phyloP scores from a whole-genome alignment of 1,139 yeast genomes.

The Insectozyma bohioensis region DNA sequence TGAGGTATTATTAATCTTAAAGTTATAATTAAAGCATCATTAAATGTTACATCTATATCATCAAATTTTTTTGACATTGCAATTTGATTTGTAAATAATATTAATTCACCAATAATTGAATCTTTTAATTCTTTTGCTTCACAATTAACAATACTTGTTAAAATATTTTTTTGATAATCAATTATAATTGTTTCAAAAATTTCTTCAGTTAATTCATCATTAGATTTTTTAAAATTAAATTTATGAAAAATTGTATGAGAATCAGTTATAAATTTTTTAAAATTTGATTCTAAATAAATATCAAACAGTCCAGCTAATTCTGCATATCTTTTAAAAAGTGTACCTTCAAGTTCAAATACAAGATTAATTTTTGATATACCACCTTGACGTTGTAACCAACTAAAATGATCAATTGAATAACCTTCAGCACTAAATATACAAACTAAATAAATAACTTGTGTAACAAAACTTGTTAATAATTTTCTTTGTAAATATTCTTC shows the following conservation, averaged over 20 bases:
- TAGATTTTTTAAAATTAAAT: slow-evolving; percentile 22
- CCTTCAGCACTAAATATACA: slow-evolving; percentile 26
- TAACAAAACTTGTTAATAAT: slow-evolving; percentile 39
- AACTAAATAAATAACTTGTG: slow-evolving; percentile 45
- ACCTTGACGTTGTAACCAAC: slow-evolving; percentile 18
- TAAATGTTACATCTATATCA: slow-evolving; percentile 22
- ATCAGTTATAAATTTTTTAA: slow-evolving; percentile 32
- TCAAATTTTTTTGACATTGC: slow-evolving; percentile 17
- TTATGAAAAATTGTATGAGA: slow-evolving; percentile 26
- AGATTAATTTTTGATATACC: slow-evolving; percentile 14
- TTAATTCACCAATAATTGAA: slow-evolving; percentile 31
- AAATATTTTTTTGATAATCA: slow-evolving; percentile 35
- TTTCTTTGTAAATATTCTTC: slow-evolving; percentile 55
- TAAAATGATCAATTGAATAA: slow-evolving; percentile 25
- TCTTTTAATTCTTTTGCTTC: slow-evolving; percentile 29
- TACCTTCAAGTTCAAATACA: slow-evolving; percentile 16
- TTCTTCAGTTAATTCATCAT: slow-evolving; percentile 26
- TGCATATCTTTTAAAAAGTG: slow-evolving; percentile 42
- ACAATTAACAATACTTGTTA: slow-evolving; percentile 25
- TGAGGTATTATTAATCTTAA: slow-evolving; percentile 38
- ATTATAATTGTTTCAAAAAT: slow-evolving; percentile 34
- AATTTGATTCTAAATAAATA: slow-evolving; percentile 46
- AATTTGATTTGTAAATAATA: slow-evolving; percentile 27
- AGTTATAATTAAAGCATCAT: slow-evolving; percentile 35
- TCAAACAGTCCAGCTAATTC: slow-evolving; percentile 64